Conservation (phyloP, 2,329 filamentous ascomycete genomes). For the Botryotinia globosa region DNA sequence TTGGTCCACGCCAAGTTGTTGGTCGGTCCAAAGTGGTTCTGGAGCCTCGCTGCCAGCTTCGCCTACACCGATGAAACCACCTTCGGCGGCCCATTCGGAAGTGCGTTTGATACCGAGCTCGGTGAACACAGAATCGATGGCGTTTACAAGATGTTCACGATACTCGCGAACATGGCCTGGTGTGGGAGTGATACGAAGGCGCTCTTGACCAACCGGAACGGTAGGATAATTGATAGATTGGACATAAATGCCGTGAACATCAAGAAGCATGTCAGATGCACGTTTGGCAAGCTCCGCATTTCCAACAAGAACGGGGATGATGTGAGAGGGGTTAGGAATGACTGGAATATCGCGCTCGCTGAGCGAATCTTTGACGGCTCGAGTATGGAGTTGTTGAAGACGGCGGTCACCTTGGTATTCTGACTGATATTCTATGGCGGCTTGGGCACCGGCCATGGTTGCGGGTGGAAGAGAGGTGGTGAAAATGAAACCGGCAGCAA, state of each 20-base stretch:
- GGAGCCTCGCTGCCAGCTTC: conserved; percentile 58
- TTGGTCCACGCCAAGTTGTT: conserved; percentile 76
- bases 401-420: conserved; percentile 79
- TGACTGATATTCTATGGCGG: conserved; percentile 93
- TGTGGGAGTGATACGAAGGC: conserved; percentile 91
- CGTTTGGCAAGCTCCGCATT: conserved; percentile 90
- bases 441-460: conserved; percentile 90
- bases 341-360: conserved; percentile 83
- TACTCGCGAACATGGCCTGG: conserved; percentile 84
- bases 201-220: conserved; percentile 95
- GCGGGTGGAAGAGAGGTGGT: conserved; percentile 94
- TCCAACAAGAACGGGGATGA: conserved; percentile 88
- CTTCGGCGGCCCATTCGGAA: conserved; percentile 84
- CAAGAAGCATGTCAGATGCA: conserved; percentile 87
- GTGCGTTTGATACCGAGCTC: conserved; percentile 89
- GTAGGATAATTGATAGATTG: conserved; percentile 99
- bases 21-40: conserved; percentile 85
- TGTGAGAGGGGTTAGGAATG: conserved; percentile 96
- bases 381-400: conserved; percentile 93
- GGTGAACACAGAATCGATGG: conserved; percentile 84
- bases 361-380: conserved; percentile 85
- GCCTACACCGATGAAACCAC: conserved; percentile 93
- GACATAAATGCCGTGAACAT: conserved; percentile 91
- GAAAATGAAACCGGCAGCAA: conserved; percentile 98
- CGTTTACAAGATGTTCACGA: conserved; percentile 79